Evolutionary conservation across 148 eudicot species (phyloP).

Genomic region (Dysphania ambrosioides): DNA sequence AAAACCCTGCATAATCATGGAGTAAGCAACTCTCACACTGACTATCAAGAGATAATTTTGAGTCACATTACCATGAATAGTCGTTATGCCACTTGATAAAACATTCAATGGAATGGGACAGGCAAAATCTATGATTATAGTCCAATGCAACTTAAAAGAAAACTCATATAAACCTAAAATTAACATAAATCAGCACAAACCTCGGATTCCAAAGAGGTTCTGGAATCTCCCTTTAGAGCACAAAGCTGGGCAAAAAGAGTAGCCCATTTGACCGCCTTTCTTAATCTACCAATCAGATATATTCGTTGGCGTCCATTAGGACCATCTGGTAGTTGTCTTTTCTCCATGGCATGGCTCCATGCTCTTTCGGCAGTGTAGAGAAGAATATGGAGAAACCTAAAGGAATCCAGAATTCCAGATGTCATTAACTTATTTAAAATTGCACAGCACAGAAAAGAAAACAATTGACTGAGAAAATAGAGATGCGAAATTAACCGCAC

Average conservation of each 20-base stretch:
- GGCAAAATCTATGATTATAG: neutral
- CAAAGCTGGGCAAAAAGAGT: constrained; percentile 75
- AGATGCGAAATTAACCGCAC: neutral
- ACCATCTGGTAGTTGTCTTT: constrained; percentile 90
- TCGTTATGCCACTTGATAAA: neutral
- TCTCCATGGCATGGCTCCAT: constrained; percentile 99
- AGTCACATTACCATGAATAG: too few species aligned
- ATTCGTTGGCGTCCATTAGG: constrained; percentile 81
- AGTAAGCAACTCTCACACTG: neutral
- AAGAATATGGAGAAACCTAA: constrained; percentile 78
- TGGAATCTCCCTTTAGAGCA: constrained; percentile 84
- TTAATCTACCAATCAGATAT: constrained; percentile 84
- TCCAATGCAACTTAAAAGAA: neutral
- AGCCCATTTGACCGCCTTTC: constrained; percentile 97
- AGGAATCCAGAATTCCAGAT: constrained; percentile 12
- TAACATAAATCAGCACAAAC: constrained; percentile 30
- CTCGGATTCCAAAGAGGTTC: constrained; percentile 98
- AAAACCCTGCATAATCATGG: neutral
- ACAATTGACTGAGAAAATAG: neutral
- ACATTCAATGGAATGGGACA: neutral
- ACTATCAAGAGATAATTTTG: neutral
- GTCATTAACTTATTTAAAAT: constrained; percentile 2
- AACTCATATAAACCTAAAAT: neutral
- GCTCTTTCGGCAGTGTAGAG: constrained; percentile 94
- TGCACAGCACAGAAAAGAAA: neutral